A percentile compares a stretch with the other conserved stretches of the same genome.
These are phyloP conservation scores for Talaromyces trachyspermus DNA, from an alignment of 495 filamentous ascomycete species.

Conservation along the genomic window DNA sequence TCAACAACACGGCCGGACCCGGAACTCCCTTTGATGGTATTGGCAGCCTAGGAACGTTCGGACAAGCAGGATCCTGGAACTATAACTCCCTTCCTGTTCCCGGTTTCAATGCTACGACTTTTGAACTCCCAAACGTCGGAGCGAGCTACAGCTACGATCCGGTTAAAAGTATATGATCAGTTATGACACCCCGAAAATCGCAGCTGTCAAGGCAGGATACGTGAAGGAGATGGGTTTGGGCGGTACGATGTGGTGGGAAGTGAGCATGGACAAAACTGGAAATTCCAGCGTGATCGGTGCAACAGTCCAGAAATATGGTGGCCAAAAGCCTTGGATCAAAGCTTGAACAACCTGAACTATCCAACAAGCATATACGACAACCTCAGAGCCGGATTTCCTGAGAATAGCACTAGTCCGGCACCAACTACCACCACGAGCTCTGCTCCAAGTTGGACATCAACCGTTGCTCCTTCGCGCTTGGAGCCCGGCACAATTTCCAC, in stretches of 20 bases:
- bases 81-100: conserved; percentile 52
- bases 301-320: conserved; percentile 29
- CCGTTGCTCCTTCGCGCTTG: neutral
- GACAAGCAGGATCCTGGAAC: conserved; percentile 74
- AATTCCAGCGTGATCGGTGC: conserved; percentile 53
- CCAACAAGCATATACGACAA: conserved; percentile 66
- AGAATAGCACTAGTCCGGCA: neutral
- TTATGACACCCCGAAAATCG: conserved; percentile 63
- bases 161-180: conserved; percentile 53
- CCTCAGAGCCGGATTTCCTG: conserved; percentile 37
- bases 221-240: conserved; percentile 57
- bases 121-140: conserved; percentile 2
- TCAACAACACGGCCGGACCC: conserved; percentile 61
- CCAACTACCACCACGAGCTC: neutral
- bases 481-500: conserved; percentile 2
- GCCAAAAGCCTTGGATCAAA: conserved; percentile 37
- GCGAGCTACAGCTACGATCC: conserved; percentile 69
- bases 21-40: conserved; percentile 60
- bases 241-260: conserved; percentile 91
- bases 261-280: conserved; percentile 58
- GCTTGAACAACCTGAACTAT: conserved; percentile 54
- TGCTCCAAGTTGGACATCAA: neutral
- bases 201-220: conserved; percentile 56
- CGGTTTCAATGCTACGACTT: conserved; percentile 11
- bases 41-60: conserved; percentile 53